These are phyloP conservation scores for Solanum lignicaule DNA, from an alignment of 257 asterid genomes.

Conservation along the genomic window DNA sequence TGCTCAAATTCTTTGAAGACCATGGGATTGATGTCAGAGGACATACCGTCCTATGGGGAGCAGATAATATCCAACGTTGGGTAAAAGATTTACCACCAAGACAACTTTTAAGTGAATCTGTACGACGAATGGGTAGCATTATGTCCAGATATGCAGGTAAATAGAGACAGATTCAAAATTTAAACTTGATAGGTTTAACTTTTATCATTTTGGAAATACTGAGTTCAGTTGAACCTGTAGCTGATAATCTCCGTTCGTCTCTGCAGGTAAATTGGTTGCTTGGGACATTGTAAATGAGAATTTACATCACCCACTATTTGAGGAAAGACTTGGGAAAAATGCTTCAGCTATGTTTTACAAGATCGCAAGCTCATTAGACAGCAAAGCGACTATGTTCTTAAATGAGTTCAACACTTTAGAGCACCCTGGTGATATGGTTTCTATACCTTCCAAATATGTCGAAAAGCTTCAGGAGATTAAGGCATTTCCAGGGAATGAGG, in stretches of 20 bases:
- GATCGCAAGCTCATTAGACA: slow-evolving; percentile 31
- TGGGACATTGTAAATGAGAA: slow-evolving; percentile 68
- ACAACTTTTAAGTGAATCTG: slow-evolving; percentile 16
- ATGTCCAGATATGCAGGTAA: slow-evolving; percentile 31
- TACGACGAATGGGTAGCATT: slow-evolving; percentile 21
- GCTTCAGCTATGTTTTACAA: slow-evolving; percentile 45
- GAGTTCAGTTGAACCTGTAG: background rate
- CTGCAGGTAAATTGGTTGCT: slow-evolving; percentile 18
- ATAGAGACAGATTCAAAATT: background rate
- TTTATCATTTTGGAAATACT: background rate
- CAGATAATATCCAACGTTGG: slow-evolving; percentile 20
- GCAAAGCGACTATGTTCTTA: slow-evolving; percentile 21
- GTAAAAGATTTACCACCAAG: slow-evolving; percentile 5
- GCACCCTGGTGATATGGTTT: slow-evolving; percentile 19
- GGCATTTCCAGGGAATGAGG: slow-evolving; percentile 39
- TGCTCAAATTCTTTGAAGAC: slow-evolving; percentile 27
- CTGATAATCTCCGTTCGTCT: background rate
- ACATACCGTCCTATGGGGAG: slow-evolving; percentile 43
- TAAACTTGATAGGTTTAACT: background rate
- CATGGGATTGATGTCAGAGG: slow-evolving; percentile 31
- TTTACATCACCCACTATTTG: slow-evolving; percentile 35
- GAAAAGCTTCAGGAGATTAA: slow-evolving; percentile 24
- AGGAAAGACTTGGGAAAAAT: slow-evolving; percentile 30
- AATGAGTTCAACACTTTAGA: slow-evolving; percentile 44
- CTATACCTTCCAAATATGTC: slow-evolving; percentile 27